Conservation (phyloP, 495 filamentous ascomycete species). For the Daldinia vernicosa region DNA sequence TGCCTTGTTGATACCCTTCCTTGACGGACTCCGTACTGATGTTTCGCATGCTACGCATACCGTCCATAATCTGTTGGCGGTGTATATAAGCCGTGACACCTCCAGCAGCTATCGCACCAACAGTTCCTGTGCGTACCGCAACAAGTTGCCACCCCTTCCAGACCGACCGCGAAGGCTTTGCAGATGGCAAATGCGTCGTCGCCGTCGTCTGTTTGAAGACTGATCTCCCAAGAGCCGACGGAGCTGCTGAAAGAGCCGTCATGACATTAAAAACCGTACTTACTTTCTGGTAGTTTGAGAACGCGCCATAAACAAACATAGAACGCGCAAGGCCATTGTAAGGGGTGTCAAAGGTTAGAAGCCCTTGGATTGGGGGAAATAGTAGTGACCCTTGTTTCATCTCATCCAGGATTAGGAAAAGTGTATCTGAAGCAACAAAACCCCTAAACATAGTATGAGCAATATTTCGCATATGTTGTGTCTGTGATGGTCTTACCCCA, state of each 20-base stretch:
- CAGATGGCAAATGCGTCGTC: conserved; percentile 25
- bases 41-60: conserved; percentile 51
- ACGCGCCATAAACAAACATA: conserved; percentile 89
- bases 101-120: conserved; percentile 86
- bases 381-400: conserved; percentile 50
- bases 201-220: conserved; percentile 46
- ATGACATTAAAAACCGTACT: conserved; percentile 78
- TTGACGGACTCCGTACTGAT: conserved; percentile 52
- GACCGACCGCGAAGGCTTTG: conserved; percentile 41
- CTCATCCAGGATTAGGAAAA: conserved; percentile 65
- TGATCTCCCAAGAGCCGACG: conserved; percentile 60
- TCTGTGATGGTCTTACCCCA: conserved; percentile 65
- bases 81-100: conserved; percentile 88
- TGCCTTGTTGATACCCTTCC: conserved; percentile 54
- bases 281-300: conserved; percentile 85
- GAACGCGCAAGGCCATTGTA: conserved; percentile 88
- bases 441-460: conserved; percentile 57
- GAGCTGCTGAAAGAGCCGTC: conserved; percentile 60
- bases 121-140: conserved; percentile 85
- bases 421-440: conserved; percentile 87
- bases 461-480: background rate
- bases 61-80: conserved; percentile 74
- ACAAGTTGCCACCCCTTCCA: conserved; percentile 80
- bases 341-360: conserved; percentile 94
- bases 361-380: conserved; percentile 77